Base-by-base conservation (phyloP, 306 rosid species). In the Herpetospermum pedunculosum region DNA sequence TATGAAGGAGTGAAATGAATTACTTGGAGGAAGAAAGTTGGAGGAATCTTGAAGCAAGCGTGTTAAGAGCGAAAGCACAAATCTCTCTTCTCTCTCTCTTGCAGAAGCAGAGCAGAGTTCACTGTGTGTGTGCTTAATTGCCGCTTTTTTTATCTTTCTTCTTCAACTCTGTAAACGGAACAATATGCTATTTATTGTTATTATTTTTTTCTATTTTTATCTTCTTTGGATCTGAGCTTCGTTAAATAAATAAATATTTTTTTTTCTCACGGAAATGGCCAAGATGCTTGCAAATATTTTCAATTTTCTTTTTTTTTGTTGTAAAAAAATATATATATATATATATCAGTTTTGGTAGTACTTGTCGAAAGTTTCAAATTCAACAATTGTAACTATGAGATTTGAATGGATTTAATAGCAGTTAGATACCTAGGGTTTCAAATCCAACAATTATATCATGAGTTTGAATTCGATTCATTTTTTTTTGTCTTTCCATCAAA, bases 21-120 rank as follows among this genome's bases (percentile, higher is more conserved):
- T 9, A 49, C 37, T 43, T 52, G 74, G 15, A 21, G 74, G 15
- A 21, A 59, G 58, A 29, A 23, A 11, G 1, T 41, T 28, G n/a
- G 68, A 25, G 75, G 84, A 78, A 78, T 78, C 77, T 62, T 37
- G 59, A 78, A 47, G 80, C 80, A 78, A 54, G 72, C 80, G 85
- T 78, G 85, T 75, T 63, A 9, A 16, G 78, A 75, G 80, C 60
- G 54, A 82, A 78, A 40, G 74, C 68, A 63, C 55, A 70, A 69
- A 57, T 50, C 65, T 50, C 74, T 23, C 19, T 5, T 69, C 38
- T 69, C 54, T 69, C 74, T 69, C 8, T 72, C 49, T 15, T 9
- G 10, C 38, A 53, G 64, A 44, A 13, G 15, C 23, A 47, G 73
- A 13, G 15, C 23, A 47, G 73, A 46, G 74, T 44, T 70, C 58